Conservation (phyloP, 2,329 filamentous ascomycete species). For the Fusarium sp. region DNA sequence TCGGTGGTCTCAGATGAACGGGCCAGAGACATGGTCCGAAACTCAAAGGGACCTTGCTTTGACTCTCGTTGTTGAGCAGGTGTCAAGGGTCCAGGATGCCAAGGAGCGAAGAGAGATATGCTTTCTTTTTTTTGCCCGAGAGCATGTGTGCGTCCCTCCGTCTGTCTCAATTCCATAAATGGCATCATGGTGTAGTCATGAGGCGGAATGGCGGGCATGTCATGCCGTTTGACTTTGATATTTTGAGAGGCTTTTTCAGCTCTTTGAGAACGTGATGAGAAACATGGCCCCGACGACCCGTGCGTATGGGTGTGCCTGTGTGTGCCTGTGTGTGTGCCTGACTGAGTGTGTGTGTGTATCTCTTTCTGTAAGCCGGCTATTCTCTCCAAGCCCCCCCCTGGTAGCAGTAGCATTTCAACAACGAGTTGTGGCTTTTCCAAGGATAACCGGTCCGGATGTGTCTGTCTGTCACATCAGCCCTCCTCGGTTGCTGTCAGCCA, state of each 20-base stretch:
- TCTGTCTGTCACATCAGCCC: conserved; percentile 1
- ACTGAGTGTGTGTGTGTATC: background rate
- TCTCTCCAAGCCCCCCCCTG: background rate
- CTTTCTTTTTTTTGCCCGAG: background rate
- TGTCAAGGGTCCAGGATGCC: conserved; percentile 11
- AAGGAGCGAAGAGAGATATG: background rate
- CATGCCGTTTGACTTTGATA: conserved; percentile 6
- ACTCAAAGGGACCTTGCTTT: background rate
- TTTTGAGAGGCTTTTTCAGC: background rate
- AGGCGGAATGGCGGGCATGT: background rate
- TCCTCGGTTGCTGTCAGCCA: background rate
- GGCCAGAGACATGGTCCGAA: conserved; percentile 3
- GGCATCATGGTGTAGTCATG: background rate
- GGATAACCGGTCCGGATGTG: background rate
- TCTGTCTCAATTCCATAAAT: background rate
- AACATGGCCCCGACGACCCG: conserved; percentile 3
- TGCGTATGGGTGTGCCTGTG: background rate
- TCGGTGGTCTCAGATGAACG: conserved; percentile 10
- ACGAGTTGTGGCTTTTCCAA: conserved; percentile 20
- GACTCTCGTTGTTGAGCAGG: background rate
- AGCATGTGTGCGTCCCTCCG: background rate
- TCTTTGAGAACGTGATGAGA: conserved; percentile 4
- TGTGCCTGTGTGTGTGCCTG: background rate
- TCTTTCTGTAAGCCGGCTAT: conserved; percentile 11
- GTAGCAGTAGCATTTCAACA: background rate